These are phyloP conservation scores for Syzygium grande DNA, from an alignment of 345 rosid genomes.

Conservation along the genomic window DNA sequence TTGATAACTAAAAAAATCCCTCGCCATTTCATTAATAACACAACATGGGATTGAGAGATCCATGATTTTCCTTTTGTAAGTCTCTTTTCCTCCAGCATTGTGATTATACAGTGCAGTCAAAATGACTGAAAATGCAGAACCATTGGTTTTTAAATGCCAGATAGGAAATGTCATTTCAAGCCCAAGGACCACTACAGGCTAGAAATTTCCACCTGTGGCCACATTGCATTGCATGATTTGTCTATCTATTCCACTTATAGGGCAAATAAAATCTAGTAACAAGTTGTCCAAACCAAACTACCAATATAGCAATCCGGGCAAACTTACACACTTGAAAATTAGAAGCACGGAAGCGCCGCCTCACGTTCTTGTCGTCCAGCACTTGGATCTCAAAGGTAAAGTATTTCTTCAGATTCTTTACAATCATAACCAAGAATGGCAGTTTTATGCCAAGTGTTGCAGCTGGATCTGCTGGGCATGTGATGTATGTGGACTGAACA, in stretches of 20 bases:
- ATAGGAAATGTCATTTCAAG: neutral
- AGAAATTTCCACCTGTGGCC: neutral
- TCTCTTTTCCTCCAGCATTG: neutral
- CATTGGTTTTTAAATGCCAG: neutral
- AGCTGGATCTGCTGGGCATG: constrained; percentile 83
- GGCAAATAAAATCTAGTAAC: neutral
- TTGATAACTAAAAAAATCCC: neutral
- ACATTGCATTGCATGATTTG: neutral
- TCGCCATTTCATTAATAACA: neutral
- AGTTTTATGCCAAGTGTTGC: constrained; percentile 96
- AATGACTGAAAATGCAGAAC: neutral
- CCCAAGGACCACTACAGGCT: neutral
- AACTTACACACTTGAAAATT: constrained; percentile 93
- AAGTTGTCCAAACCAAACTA: neutral
- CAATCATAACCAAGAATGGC: constrained; percentile 83
- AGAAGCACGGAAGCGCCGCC: constrained; percentile 93
- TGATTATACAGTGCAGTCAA: neutral
- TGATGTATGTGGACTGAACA: constrained; percentile 81
- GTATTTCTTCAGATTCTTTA: constrained; percentile 83
- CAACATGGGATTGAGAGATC: neutral
- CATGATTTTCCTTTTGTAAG: neutral
- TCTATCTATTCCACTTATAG: neutral
- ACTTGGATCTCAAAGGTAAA: constrained; percentile 96
- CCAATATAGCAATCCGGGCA: constrained; percentile 14
- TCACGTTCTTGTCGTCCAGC: constrained; percentile 89